Conservation (phyloP, 306 rosid species). For the Malus sieversii region DNA sequence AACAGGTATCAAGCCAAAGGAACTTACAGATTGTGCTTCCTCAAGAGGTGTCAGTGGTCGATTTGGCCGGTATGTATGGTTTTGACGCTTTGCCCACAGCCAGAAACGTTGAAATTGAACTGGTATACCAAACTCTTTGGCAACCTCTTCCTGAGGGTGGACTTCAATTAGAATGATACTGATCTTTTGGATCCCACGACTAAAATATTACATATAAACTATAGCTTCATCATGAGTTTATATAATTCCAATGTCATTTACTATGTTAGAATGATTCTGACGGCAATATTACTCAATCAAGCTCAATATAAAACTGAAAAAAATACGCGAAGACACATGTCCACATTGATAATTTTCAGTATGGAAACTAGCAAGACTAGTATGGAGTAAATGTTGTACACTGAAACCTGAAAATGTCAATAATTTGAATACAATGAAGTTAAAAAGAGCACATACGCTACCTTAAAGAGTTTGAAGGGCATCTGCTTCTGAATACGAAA, state of each 20-base stretch:
- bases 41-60: conserved; percentile 63
- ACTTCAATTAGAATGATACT: not conserved
- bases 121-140: conserved; percentile 75
- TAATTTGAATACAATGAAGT: not conserved
- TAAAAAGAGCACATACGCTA: conserved; percentile 6
- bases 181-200: not conserved
- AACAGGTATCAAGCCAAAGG: not conserved
- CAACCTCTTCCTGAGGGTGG: conserved; percentile 71
- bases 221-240: not conserved
- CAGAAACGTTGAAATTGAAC: conserved; percentile 76
- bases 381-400: not conserved
- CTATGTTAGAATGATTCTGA: not conserved
- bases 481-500: conserved; percentile 70
- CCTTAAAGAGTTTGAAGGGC: conserved; percentile 70
- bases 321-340: not conserved
- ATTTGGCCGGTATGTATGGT: conserved; percentile 79
- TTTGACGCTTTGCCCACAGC: conserved; percentile 95
- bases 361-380: not conserved
- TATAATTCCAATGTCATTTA: not conserved
- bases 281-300: not conserved
- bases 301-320: not conserved
- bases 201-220: conserved; percentile 1
- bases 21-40: conserved; percentile 71
- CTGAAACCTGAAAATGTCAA: not conserved
- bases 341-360: not conserved